phyloP scores from a whole-genome alignment of 257 asterid species.

The Voacanga thouarsii region DNA sequence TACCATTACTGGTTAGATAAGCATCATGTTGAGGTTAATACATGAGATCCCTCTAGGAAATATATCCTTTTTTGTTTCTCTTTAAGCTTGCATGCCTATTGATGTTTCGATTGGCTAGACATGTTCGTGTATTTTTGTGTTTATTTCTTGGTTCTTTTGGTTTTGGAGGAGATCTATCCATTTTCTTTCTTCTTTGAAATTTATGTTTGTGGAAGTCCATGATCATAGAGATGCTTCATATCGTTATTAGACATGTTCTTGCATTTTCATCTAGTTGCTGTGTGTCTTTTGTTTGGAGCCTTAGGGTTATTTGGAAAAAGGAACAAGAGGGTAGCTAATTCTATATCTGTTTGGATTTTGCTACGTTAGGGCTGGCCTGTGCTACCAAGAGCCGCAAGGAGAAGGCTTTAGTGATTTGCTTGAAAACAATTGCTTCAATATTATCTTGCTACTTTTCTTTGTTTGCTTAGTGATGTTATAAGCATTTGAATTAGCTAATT shows the following conservation, averaged over 20 bases:
- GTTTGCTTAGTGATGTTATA: background rate
- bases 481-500: background rate
- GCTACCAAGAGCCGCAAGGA: background rate
- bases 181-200: no score
- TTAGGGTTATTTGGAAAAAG: background rate
- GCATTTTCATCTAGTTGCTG: no score
- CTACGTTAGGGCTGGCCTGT: background rate
- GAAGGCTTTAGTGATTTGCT: no score
- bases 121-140: background rate
- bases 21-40: slow-evolving; percentile 78
- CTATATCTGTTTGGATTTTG: no score
- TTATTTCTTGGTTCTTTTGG: background rate
- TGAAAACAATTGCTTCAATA: background rate
- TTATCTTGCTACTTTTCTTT: background rate
- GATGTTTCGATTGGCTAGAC: background rate
- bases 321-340: background rate
- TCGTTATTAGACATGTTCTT: no score
- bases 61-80: background rate
- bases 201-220: no score
- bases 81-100: background rate
- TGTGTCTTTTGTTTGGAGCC: slow-evolving; percentile 3
- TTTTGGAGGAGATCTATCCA: no score
- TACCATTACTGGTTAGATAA: slow-evolving; percentile 62
- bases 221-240: no score
- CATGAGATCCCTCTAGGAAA: slow-evolving; percentile 4